Conservation (phyloP, 352 stramenopile species). For the Phytophthora pini region DNA sequence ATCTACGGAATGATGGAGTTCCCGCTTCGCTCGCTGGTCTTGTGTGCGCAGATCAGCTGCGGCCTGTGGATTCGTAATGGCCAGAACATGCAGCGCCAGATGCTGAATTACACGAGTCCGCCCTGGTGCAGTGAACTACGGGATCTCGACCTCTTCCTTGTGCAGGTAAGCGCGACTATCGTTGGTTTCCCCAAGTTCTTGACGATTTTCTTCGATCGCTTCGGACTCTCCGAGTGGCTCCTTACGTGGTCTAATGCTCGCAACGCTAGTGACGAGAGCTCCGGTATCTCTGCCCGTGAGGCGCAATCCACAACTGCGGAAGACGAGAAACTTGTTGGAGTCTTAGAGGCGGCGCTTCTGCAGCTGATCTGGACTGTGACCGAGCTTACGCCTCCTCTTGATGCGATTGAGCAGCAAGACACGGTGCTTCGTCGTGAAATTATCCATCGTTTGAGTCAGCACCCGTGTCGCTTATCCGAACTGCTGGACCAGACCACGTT, state of each 20-base stretch:
- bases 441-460: slow-evolving; percentile 82
- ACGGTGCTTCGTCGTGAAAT: slow-evolving; percentile 86
- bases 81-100: slow-evolving; percentile 82
- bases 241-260: slow-evolving; percentile 62
- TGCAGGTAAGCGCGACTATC: slow-evolving; percentile 69
- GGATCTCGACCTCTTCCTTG: slow-evolving; percentile 78
- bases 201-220: slow-evolving; percentile 83
- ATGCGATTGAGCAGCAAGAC: slow-evolving; percentile 66
- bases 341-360: slow-evolving; percentile 83
- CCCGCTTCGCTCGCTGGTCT: slow-evolving; percentile 74
- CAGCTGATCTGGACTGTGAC: slow-evolving; percentile 90
- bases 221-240: slow-evolving; percentile 80
- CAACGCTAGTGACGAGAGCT: slow-evolving; percentile 46
- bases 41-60: slow-evolving; percentile 80
- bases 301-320: slow-evolving; percentile 25
- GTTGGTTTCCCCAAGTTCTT: slow-evolving; percentile 78
- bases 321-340: slow-evolving; percentile 65
- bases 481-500: slow-evolving; percentile 84
- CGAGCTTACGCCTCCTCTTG: slow-evolving; percentile 74
- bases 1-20: slow-evolving; percentile 83
- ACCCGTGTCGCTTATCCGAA: slow-evolving; percentile 76
- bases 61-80: slow-evolving; percentile 88
- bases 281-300: slow-evolving; percentile 45
- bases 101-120: slow-evolving; percentile 81
- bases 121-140: slow-evolving; percentile 75